A percentile compares a stretch with the other conserved stretches of the same genome.
These are phyloP conservation scores for Cymbidium sinense DNA, from an alignment of 106 monocot species.

Conservation along the genomic window DNA sequence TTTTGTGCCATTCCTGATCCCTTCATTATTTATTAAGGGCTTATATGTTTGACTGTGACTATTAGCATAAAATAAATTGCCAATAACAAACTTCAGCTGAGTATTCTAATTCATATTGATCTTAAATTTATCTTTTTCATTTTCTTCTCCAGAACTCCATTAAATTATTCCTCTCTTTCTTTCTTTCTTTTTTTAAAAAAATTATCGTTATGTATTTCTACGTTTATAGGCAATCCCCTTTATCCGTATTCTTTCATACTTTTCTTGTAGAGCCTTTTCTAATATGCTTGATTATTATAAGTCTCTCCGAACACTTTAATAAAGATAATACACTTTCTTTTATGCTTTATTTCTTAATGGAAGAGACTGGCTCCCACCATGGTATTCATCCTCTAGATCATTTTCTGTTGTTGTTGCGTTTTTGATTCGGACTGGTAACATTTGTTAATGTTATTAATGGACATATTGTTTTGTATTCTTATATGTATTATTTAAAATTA, in stretches of 20 bases:
- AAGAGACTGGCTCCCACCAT: background rate
- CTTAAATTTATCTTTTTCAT: background rate
- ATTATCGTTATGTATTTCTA: background rate
- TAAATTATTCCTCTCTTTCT: background rate
- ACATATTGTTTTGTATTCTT: background rate
- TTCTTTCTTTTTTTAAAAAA: background rate
- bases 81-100: background rate
- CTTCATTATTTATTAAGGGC: background rate
- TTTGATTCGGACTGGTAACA: background rate
- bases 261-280: background rate
- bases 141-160: background rate
- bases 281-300: background rate
- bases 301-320: background rate
- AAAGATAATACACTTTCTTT: background rate
- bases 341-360: background rate
- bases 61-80: background rate
- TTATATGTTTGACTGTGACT: background rate
- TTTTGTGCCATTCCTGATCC: background rate
- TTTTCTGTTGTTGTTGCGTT: background rate
- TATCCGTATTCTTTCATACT: background rate
- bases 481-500: background rate
- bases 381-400: background rate
- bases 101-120: background rate
- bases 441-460: background rate
- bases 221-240: background rate